Evolutionary conservation across 371 early-diverging fungal species (phyloP), one percentile per base, ranked within the genome.

Genomic region (Mucor racemosus): DNA sequence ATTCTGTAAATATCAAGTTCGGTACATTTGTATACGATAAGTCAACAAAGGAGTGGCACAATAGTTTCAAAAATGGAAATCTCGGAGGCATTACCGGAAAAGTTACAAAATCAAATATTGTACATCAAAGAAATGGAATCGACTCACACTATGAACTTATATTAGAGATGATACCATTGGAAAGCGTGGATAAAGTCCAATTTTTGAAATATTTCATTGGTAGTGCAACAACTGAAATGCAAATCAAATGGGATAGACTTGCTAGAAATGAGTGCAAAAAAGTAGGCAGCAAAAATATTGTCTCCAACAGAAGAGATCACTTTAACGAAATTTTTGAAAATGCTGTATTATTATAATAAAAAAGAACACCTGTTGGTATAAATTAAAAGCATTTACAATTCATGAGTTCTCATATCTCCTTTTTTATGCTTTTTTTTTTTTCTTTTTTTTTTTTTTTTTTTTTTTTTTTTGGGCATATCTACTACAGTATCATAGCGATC

Each of bases 281-380:
- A 36, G 15, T 15, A 5, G 33, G 10, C 19, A 53, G 33, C n/a
- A 7, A 59, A n/a, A 6, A 14, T n/a, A 11, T 13, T 7, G 42
- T 40, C 11, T 4, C 15, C 34, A 62, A 33, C 34, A 55, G 19
- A 40, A 19, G 19, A 13, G 59, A 66, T 40, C 41, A 42, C 2
- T 62, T 70, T 21, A 26, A 66, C 36, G 66, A 70, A 46, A 33
- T 66, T 0, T 35, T 70, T 50, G 71, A 70, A 34, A 70, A 66
- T 19, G 58, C 71, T 17, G 48, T 70, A 15, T 54, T 70, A 31
- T 26, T 70, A 36, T 70, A 66, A 69, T 17, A 33, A 35, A 68
- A 9, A 42, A 21, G 48, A 21, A 36, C 15, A 38, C 38, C 38
- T 38, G 38, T 38, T 38, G 26, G 26, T 26, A 26, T 26, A 26